phyloP scores from a whole-genome alignment of 768 basidiomycete genomes.

The Rhodocollybia butyracea region DNA sequence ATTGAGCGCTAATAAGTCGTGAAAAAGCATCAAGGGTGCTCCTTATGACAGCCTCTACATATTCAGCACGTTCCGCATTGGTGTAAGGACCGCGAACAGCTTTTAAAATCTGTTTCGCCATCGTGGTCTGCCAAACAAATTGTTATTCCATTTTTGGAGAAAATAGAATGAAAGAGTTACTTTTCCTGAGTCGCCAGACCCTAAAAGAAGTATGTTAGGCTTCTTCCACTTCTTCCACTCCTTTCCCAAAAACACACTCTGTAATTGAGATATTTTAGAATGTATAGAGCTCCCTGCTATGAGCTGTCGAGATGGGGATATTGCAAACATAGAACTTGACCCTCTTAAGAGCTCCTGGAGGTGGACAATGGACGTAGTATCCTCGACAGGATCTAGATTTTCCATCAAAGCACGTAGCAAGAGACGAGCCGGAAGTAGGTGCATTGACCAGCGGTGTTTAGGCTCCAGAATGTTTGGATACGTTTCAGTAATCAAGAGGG shows the following conservation, averaged over 20 bases:
- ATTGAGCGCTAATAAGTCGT: too few relatives aligned
- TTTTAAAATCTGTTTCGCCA: constrained; percentile 78
- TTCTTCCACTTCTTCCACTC: constrained; percentile 91
- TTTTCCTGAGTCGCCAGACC: constrained; percentile 97
- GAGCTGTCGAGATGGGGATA: too few relatives aligned
- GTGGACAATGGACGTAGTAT: neutral
- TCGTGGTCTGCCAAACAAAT: constrained; percentile 82
- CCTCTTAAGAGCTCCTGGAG: neutral
- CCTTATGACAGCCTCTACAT: neutral
- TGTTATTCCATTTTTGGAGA: too few relatives aligned
- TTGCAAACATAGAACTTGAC: neutral
- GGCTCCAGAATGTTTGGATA: neutral
- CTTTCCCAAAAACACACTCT: constrained; percentile 35
- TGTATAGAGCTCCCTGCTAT: too few relatives aligned
- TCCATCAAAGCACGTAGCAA: neutral
- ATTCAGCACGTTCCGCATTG: neutral
- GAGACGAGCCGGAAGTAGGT: neutral
- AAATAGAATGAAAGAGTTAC: constrained; percentile 30
- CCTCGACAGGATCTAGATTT: neutral
- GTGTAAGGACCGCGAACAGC: neutral
- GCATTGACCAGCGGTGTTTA: neutral
- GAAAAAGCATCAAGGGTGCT: neutral
- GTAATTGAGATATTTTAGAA: too few relatives aligned
- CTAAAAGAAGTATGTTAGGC: constrained; percentile 93
- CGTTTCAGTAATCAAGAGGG: neutral